Evolutionary conservation across 306 rosid genomes (phyloP), one percentile per base, ranked within the genome.

Genomic region (Geum urbanum): DNA sequence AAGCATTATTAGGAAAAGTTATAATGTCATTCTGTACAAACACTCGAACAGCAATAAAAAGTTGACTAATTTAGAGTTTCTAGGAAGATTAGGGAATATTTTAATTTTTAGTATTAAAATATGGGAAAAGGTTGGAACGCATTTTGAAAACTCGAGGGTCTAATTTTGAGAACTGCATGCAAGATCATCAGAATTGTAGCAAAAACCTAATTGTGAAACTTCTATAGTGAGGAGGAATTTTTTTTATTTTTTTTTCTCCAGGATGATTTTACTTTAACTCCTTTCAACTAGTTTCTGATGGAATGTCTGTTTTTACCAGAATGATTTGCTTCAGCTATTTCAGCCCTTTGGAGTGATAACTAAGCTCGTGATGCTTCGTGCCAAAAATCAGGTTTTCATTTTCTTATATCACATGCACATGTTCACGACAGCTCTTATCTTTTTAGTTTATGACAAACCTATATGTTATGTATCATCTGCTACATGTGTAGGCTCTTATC

Each of bases 351-450:
- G 99, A 74, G 97, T 91, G 71, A 91, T 95, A 77, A 95, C 95
- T 47, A 95, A 95, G 88, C 99, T 95, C 73, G 99, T 95, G 72
- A 91, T 95, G 97, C 89, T 95, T 78, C 97, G 99, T 35, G 96
- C 99, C 1, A 95, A 95, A 82, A 95, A 95, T 79, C 99, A 95
- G 99, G 99, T 95, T 7, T 47, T 18, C 9, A 1, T 9, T 4
- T 69, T 70, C 76, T 56, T 52, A 55, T 66, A 75, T 69, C 39
- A 63, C 63, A 59, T 63, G 55, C 57, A 54, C 59, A 51, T 44
- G 72, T 50, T 15, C 68, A 60, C 16, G 8, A 11, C 19, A 57
- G 16, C 13, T 74, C 57, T 65, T 67, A 44, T 67, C 56, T 53
- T 40, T 8, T 19, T 54, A 61, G 55, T 54, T 74, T 56, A 65